phyloP scores from a whole-genome alignment of 2,329 filamentous ascomycete genomes.

The Dactylellina leptospora region DNA sequence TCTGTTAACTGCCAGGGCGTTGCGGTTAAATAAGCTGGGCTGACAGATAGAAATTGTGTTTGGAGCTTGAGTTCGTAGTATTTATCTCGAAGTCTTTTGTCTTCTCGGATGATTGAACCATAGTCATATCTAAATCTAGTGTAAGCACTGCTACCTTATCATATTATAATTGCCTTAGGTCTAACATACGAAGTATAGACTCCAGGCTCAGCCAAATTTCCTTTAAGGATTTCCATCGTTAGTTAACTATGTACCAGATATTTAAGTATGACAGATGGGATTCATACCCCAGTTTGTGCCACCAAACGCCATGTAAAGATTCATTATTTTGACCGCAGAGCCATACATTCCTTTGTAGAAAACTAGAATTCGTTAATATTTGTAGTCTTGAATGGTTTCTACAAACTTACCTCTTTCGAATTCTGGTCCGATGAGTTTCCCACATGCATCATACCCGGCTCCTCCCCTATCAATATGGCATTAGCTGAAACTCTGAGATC shows the following conservation, averaged over 20 bases:
- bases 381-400: not conserved
- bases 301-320: conserved; percentile 77
- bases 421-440: conserved; percentile 73
- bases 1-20: conserved; percentile 60
- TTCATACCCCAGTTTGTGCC: conserved; percentile 83
- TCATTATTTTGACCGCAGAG: conserved; percentile 73
- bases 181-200: conserved; percentile 43
- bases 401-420: conserved; percentile 67
- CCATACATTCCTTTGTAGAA: conserved; percentile 80
- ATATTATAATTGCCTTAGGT: not conserved
- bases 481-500: not conserved
- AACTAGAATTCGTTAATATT: conserved; percentile 61
- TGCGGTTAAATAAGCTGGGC: conserved; percentile 73
- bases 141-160: conserved; percentile 24
- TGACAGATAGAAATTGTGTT: conserved; percentile 77
- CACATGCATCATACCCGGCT: conserved; percentile 73
- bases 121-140: conserved; percentile 66
- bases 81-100: conserved; percentile 76
- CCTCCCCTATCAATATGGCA: conserved; percentile 64
- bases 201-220: conserved; percentile 42
- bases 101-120: conserved; percentile 72
- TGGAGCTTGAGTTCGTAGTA: conserved; percentile 81
- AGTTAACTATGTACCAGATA: not conserved
- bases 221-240: not conserved
- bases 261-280: not conserved